Conservation (phyloP, 2,329 filamentous ascomycete genomes). For the Trichophyton rubrum region DNA sequence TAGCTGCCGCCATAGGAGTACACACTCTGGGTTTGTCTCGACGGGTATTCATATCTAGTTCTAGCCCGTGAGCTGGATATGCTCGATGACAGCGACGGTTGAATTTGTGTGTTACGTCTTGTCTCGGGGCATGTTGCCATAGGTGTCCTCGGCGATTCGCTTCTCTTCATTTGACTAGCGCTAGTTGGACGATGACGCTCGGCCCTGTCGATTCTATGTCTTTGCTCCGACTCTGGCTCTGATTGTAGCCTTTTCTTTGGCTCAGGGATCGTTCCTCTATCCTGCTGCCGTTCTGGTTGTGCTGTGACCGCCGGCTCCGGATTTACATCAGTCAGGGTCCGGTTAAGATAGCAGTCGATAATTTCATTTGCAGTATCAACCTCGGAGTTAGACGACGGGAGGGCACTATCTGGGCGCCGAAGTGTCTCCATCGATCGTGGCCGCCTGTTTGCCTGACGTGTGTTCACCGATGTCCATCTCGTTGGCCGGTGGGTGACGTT, state of each 20-base stretch:
- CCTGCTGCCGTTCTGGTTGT: background rate
- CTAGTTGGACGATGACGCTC: background rate
- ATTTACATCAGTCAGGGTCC: background rate
- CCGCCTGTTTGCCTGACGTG: background rate
- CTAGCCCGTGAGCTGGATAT: background rate
- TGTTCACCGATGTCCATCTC: background rate
- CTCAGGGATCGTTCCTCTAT: background rate
- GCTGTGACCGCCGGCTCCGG: background rate
- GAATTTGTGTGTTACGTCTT: background rate
- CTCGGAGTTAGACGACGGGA: background rate
- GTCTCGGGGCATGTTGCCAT: background rate
- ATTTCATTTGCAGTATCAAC: conserved; percentile 6
- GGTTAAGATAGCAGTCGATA: conserved; percentile 5
- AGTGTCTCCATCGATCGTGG: background rate
- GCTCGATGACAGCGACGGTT: background rate
- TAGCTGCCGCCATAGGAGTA: background rate
- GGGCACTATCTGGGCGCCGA: background rate
- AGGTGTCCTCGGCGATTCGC: background rate
- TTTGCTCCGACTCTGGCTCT: background rate
- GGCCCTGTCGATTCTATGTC: background rate
- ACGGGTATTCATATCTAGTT: background rate
- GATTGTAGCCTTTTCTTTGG: background rate
- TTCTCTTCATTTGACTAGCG: background rate
- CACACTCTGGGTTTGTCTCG: background rate
- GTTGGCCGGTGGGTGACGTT: background rate